These are phyloP conservation scores for Glaciozyma antarctica DNA, from an alignment of 768 basidiomycete genomes.

Conservation along the genomic window DNA sequence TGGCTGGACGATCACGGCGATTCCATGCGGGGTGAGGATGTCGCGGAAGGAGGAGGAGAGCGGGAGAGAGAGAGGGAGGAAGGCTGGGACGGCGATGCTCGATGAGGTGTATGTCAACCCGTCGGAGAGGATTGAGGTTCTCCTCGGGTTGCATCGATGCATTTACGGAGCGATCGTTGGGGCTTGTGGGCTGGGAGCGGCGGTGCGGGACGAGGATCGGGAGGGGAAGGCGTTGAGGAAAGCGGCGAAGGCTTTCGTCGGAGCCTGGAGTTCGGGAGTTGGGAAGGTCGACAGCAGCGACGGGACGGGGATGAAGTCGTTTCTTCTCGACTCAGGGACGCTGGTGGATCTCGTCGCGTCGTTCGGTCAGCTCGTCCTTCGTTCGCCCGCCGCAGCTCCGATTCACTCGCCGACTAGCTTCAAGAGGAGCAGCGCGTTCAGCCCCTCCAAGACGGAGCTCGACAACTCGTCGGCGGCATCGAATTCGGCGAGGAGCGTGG, in stretches of 20 bases:
- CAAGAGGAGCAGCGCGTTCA: too few relatives aligned
- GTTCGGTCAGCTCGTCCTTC: background rate
- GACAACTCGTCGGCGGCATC: background rate
- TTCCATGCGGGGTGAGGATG: background rate
- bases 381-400: too few relatives aligned
- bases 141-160: background rate
- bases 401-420: too few relatives aligned
- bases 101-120: background rate
- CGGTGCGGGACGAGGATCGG: too few relatives aligned
- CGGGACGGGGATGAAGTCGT: background rate
- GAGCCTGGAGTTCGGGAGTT: background rate
- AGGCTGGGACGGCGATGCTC: background rate
- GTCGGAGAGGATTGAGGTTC: background rate
- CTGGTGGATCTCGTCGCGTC: background rate
- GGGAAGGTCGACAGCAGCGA: background rate
- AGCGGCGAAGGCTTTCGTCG: background rate
- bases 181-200: background rate
- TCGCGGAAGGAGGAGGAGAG: background rate
- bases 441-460: background rate
- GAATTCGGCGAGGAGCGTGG: background rate
- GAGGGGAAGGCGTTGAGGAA: background rate
- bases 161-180: background rate
- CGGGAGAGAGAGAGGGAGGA: background rate
- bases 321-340: background rate
- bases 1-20: background rate